These are phyloP conservation scores for Lagenidium sp. DNA, from an alignment of 352 stramenopile genomes.

Conservation along the genomic window DNA sequence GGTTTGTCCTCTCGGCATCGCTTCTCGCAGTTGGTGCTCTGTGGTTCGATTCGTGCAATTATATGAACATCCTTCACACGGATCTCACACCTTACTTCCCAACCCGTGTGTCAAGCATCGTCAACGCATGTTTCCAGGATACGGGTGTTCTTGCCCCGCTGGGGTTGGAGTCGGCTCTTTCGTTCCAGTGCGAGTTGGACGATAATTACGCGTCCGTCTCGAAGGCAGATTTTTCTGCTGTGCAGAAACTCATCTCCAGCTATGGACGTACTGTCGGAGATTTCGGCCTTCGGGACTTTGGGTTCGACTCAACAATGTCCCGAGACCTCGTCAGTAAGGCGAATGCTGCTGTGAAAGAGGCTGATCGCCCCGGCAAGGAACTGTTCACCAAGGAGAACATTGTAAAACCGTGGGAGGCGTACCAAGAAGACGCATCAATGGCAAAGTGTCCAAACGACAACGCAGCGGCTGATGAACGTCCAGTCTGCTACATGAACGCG, in stretches of 20 bases:
- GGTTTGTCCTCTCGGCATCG: conserved; percentile 62
- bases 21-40: conserved; percentile 66
- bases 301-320: conserved; percentile 42
- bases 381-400: conserved; percentile 53
- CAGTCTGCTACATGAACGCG: conserved; percentile 60
- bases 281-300: conserved; percentile 53
- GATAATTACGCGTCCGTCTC: conserved; percentile 42
- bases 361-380: conserved; percentile 1
- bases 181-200: conserved; percentile 56
- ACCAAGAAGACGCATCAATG: conserved; percentile 17
- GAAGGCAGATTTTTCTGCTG: conserved; percentile 25
- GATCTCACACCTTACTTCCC: conserved; percentile 72
- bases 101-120: conserved; percentile 35
- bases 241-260: conserved; percentile 23
- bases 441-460: conserved; percentile 19
- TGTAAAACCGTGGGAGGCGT: conserved; percentile 44
- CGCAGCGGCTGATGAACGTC: conserved; percentile 21
- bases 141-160: conserved; percentile 48
- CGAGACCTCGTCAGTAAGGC: conserved; percentile 33
- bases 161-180: conserved; percentile 30
- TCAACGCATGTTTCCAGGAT: conserved; percentile 70
- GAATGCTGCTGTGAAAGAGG: conserved; percentile 18
- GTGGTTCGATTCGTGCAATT: conserved; percentile 76
- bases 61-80: conserved; percentile 70
- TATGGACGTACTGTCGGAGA: conserved; percentile 42